A percentile compares a stretch with the other conserved stretches of the same genome.
Conservation (phyloP, 305 asterid species). For the Fraxinus nigra region DNA sequence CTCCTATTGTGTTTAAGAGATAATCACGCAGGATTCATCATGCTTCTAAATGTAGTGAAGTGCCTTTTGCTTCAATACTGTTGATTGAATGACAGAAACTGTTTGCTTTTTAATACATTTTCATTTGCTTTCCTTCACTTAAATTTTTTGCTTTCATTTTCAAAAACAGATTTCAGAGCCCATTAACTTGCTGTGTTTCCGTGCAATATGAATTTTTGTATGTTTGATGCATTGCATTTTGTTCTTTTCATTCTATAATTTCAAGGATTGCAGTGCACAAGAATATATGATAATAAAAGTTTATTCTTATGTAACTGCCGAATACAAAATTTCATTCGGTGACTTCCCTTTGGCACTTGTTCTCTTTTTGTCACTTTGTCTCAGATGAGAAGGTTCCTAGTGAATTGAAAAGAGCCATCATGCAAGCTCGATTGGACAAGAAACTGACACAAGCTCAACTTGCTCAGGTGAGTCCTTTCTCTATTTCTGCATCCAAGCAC, state of each 20-base stretch:
- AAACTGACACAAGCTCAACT: constrained; percentile 86
- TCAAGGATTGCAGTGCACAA: background rate
- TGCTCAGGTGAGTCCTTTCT: constrained; percentile 39
- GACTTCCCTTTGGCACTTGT: background rate
- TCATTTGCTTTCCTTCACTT: background rate
- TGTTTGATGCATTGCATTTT: background rate
- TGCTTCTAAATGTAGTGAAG: background rate
- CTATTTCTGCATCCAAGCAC: background rate
- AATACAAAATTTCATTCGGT: background rate
- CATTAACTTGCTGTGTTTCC: background rate
- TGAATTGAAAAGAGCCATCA: constrained; percentile 80
- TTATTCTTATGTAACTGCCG: background rate
- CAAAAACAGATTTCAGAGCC: background rate
- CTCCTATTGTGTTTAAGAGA: background rate
- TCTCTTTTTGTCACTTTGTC: background rate
- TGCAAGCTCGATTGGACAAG: constrained; percentile 86
- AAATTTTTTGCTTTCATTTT: background rate
- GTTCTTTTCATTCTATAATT: background rate
- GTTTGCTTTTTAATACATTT: background rate
- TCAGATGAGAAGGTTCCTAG: constrained; percentile 71
- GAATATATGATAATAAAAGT: constrained; percentile 13
- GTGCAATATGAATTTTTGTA: background rate
- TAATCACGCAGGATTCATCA: background rate
- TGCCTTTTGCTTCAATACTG: background rate
- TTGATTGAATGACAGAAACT: background rate